Evolutionary conservation across 805 yeast species (phyloP), one percentile per base, ranked within the genome.

Genomic region (Yamadazyma laniorum): DNA sequence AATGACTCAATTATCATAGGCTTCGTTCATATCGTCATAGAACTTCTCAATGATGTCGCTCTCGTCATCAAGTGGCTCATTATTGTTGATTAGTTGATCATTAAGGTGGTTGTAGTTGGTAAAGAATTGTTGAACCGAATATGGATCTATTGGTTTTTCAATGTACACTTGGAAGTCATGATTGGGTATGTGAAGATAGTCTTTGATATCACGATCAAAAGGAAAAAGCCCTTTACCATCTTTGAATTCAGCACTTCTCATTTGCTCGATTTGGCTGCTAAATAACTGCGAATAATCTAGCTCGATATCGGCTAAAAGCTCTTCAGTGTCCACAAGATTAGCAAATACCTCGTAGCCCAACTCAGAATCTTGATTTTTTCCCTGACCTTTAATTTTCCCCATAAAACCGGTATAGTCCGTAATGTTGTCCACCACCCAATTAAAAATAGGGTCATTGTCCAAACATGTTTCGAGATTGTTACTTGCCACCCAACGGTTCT

Each of bases 11-110:
- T n/a, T n/a, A n/a, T n/a, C n/a, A n/a, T n/a, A n/a, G n/a, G n/a
- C n/a, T n/a, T 33, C 36, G 13, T 35, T 35, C 18, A 36, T 25
- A 23, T 36, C 40, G 25, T 36, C 40, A 18, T 36, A 36, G 18
- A 36, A 36, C 12, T 36, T 36, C 13, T 36, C 40, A 6, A 31
- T 17, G 4, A 18, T 13, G 23, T 31, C 33, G 7, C n/a, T 12
- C 13, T 19, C 32, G 4, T 34, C 32, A 5, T 28, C 26, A n/a
- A 13, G n/a, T 14, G 8, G 19, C 11, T 14, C 9, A 9, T 6
- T 25, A 17, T 12, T n/a, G 18, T 29, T n/a, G 16, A 21, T 28
- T 23, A 29, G 9, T n/a, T 33, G 23, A 15, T 34, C 16, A 19
- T 26, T 34, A 25, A 14, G 12, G 25, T 25, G 14, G 18, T 35